Evolutionary conservation across 2,329 filamentous ascomycete species (phyloP).

Genomic region (Zasmidium citrigriseum): DNA sequence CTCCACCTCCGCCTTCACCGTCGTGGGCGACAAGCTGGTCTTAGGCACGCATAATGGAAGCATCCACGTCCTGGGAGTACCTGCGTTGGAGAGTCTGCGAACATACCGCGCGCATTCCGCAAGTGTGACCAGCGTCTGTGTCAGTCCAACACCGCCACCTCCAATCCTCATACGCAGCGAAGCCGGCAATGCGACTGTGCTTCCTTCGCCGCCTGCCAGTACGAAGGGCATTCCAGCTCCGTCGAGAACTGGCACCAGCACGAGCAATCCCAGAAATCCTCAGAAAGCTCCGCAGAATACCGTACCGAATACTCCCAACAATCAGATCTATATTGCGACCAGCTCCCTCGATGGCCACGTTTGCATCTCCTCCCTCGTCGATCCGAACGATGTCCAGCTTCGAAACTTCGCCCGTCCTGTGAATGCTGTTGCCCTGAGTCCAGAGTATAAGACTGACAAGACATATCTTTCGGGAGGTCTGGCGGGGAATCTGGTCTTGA

Average conservation of each 20-base stretch:
- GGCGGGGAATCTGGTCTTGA: conserved; percentile 84
- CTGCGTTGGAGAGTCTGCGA: conserved; percentile 76
- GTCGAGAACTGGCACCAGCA: conserved; percentile 16
- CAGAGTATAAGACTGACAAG: conserved; percentile 86
- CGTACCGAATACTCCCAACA: conserved; percentile 75
- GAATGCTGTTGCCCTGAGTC: conserved; percentile 89
- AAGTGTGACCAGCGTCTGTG: conserved; percentile 84
- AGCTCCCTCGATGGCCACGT: conserved; percentile 96
- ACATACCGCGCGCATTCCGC: conserved; percentile 92
- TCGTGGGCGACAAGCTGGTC: conserved; percentile 97
- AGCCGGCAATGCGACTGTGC: conserved; percentile 17
- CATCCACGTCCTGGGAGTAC: conserved; percentile 84
- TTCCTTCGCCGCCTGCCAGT: conserved; percentile 15
- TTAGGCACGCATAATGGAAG: conserved; percentile 95
- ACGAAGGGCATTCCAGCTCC: conserved; percentile 7
- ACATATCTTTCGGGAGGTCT: conserved; percentile 89
- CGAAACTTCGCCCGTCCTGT: conserved; percentile 93
- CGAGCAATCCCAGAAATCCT: conserved; percentile 12
- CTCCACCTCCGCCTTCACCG: conserved; percentile 85
- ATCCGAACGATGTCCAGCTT: conserved; percentile 84
- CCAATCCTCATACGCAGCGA: conserved; percentile 25
- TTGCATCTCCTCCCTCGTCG: conserved; percentile 83
- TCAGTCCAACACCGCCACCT: conserved; percentile 79
- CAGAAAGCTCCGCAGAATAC: conserved; percentile 48
- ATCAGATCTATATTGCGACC: conserved; percentile 89